Evolutionary conservation across 1,284 basidiomycete species (phyloP).

Genomic region (Sparassis latifolia): DNA sequence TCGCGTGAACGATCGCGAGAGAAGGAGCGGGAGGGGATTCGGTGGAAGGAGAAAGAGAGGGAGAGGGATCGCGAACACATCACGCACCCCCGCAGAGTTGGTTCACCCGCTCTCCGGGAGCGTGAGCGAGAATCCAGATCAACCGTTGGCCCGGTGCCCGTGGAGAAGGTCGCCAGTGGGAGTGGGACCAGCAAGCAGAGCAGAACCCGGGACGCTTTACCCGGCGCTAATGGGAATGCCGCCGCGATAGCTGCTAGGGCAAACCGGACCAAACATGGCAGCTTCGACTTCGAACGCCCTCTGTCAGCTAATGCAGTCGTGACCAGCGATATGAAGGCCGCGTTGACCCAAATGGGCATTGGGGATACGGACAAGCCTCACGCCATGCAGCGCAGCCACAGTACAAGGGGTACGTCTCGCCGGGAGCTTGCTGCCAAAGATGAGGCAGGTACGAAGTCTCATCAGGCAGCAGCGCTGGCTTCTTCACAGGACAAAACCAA

Average conservation of each 20-base stretch:
- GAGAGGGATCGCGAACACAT: slow-evolving; percentile 20
- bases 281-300: slow-evolving; percentile 66
- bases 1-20: slow-evolving; percentile 11
- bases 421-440: slow-evolving; percentile 5
- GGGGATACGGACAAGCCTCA: slow-evolving; percentile 6
- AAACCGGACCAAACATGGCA: slow-evolving; percentile 48
- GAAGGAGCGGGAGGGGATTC: slow-evolving; percentile 1
- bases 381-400: slow-evolving; percentile 14
- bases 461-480: slow-evolving; percentile 3
- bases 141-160: slow-evolving; percentile 14
- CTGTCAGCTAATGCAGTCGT: slow-evolving; percentile 14
- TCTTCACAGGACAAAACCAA: slow-evolving; percentile 10
- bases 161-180: slow-evolving; percentile 23
- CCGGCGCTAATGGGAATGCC: slow-evolving; percentile 1
- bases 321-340: slow-evolving; percentile 15
- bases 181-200: slow-evolving; percentile 21
- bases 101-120: slow-evolving; percentile 22
- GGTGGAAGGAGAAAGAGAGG: slow-evolving; percentile 8
- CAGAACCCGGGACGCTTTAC: slow-evolving; percentile 18
- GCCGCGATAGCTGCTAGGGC: slow-evolving; percentile 16
- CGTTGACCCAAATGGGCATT: slow-evolving; percentile 17
- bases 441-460: slow-evolving; percentile 1
- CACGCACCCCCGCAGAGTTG: slow-evolving; percentile 24
- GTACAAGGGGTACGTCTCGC: slow-evolving; percentile 8
- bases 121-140: slow-evolving; percentile 16